Base-by-base conservation (phyloP, 2,329 filamentous ascomycete genomes). In the Phoma sp. region DNA sequence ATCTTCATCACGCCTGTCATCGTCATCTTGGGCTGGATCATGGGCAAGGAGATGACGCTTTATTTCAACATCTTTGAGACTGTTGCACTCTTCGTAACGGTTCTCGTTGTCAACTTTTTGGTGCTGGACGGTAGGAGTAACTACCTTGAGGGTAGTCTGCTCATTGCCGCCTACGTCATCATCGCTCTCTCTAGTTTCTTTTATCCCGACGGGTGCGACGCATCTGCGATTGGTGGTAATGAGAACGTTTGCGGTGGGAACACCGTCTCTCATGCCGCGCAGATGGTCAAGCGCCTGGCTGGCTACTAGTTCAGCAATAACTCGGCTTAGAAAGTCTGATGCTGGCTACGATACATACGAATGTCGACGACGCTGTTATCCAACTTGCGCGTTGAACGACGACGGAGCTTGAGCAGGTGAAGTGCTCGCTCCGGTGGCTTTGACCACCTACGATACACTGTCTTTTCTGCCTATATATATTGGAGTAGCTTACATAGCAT, bases 21-120 rank as follows among this genome's bases (percentile, higher is more conserved):
- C 26, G 88, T 92, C 51, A 83, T 93, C 30, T 84, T 93, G 29
- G 90, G 90, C 48, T 93, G 90, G 90, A 87, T 86, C 59, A 86
- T 92, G 82, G 83, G 84, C 57, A 86, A 88, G 57, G 81, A 86
- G 1, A 93, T 93, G 83, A 82, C 80, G 36, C 69, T 86, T 10
- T 85, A 85, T 74, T 86, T 86, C 66, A 85, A 84, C 53, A 75
- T 85, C 15, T 86, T 86, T 59, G 83, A 86, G 69, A 86, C 83
- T 2, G 77, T 92, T 18, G 88, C 90, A 33, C 78, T 96, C 33
- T 96, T 96, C 64, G 90, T 95, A 11, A 87, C 91, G 2, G 90
- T 91, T 0, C 84, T 96, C 34, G 82, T 96, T 28, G 90, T 93
- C 53, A 96, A 96, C 71, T 96, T 96, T 71, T 77, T 96, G 36